Evolutionary conservation across 2,329 filamentous ascomycete genomes (phyloP).

Genomic region (Calonectria multiphialidica): DNA sequence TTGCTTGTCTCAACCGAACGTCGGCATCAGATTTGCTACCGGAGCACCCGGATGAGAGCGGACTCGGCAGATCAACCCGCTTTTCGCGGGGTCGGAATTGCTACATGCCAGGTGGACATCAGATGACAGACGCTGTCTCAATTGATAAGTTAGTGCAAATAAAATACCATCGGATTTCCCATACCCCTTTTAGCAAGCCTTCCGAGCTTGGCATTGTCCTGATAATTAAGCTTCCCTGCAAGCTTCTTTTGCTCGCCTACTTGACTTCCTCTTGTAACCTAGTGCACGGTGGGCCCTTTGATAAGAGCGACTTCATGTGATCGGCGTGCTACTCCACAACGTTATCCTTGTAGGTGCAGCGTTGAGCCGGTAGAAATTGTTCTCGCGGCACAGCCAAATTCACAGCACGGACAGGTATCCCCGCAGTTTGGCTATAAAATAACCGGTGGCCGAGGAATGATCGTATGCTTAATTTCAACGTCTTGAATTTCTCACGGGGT

Average conservation of each 20-base stretch:
- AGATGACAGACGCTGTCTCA: not conserved
- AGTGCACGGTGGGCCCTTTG: not conserved
- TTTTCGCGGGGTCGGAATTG: not conserved
- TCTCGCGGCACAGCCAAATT: not conserved
- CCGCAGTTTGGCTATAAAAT: not conserved
- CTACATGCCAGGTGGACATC: not conserved
- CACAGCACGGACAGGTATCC: not conserved
- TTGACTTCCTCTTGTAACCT: constrained; percentile 9
- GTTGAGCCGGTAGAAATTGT: not conserved
- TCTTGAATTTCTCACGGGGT: not conserved
- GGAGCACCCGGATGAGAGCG: not conserved
- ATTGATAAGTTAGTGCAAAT: not conserved
- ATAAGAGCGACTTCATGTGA: not conserved
- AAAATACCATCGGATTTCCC: not conserved
- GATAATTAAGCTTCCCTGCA: not conserved
- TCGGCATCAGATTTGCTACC: not conserved
- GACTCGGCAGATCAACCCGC: not conserved
- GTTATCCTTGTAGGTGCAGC: not conserved
- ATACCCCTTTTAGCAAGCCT: not conserved
- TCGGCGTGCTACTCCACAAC: not conserved
- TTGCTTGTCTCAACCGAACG: too few relatives aligned
- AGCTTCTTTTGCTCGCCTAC: not conserved
- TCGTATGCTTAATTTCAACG: not conserved
- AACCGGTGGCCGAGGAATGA: not conserved
- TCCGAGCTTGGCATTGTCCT: constrained; percentile 5